Evolutionary conservation across 257 asterid genomes (phyloP), one percentile per base, ranked within the genome.

Genomic region (Rubia yunnanensis): DNA sequence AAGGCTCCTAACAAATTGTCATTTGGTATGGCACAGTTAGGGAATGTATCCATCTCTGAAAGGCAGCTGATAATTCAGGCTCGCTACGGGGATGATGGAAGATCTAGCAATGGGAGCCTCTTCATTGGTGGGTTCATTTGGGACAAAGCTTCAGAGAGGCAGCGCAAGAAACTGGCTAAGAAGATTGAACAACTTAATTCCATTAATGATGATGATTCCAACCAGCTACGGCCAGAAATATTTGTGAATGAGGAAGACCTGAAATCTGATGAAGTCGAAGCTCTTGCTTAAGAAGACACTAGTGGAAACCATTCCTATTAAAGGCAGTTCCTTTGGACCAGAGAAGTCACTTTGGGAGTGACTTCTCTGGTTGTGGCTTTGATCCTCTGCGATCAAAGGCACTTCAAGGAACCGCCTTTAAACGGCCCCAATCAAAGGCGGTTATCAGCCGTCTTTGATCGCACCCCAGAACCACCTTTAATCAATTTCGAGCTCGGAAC

Each of bases 121-220:
- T 89, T 89, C 72, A 50, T 85, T 72, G 85, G 96, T 68, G 95
- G 96, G 76, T 87, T 89, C 74, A 74, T 87, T 76, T 79, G 85
- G 36, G 96, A 95, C n/a, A n/a, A n/a, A 61, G 96, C 94, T 76
- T 32, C 87, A 60, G 58, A 88, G 95, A 86, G 77, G 74, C 84
- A 87, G 70, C 88, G 95, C 73, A 84, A 83, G 88, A 81, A 79
- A 76, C 82, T 91, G 72, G 74, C 88, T 3, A 88, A 85, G 81
- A 91, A 88, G 88, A 88, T 91, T 67, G 95, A 83, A 52, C 87
- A 85, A 73, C 88, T 91, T 64, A 86, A 91, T 58, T 71, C 76
- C 14, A 94, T 95, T 38, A 88, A 88, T 32, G 98, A 88, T 69
- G 82, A 82, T 30, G 76, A 85, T 35, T 85, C 98, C 52, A 75